A percentile compares a stretch with the other conserved stretches of the same genome.
These are phyloP conservation scores for Pistacia atlantica DNA, from an alignment of 345 rosid species.

Conservation along the genomic window DNA sequence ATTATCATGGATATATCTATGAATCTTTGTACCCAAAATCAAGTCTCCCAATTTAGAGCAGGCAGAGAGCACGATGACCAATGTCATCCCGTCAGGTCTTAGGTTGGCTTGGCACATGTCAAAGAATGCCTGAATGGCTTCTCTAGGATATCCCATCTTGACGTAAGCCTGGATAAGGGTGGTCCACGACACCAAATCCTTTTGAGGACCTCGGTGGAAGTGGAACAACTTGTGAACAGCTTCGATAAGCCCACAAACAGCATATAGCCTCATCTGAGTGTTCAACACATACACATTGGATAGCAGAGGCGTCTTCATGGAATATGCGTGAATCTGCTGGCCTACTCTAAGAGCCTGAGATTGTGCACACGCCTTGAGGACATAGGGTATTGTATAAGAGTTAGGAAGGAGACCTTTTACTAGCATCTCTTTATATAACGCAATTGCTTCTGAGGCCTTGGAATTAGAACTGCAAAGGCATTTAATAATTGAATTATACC, in stretches of 20 bases:
- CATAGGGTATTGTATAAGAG: conserved; percentile 43
- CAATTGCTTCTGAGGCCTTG: conserved; percentile 23
- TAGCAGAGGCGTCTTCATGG: conserved; percentile 33
- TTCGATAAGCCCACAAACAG: conserved; percentile 33
- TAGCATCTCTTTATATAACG: conserved; percentile 38
- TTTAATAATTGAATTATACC: conserved; percentile 43
- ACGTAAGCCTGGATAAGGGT: conserved; percentile 53
- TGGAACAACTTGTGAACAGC: conserved; percentile 43
- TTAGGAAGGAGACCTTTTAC: conserved; percentile 34
- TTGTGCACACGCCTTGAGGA: conserved; percentile 45
- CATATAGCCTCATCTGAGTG: conserved; percentile 49
- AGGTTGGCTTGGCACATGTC: conserved; percentile 34
- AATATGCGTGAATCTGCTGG: conserved; percentile 45
- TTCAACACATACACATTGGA: conserved; percentile 45
- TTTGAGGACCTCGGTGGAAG: conserved; percentile 32
- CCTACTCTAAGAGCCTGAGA: conserved; percentile 35
- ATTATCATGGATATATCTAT: conserved; percentile 30
- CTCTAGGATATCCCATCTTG: conserved; percentile 33
- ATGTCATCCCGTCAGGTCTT: conserved; percentile 38
- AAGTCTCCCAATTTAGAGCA: conserved; percentile 49
- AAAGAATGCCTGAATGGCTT: conserved; percentile 39
- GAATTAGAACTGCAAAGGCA: conserved; percentile 15
- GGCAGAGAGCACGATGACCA: conserved; percentile 52
- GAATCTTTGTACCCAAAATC: conserved; percentile 43
- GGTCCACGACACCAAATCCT: conserved; percentile 58